These are phyloP conservation scores for Elasticomyces elasticus DNA, from an alignment of 495 filamentous ascomycete genomes.

Conservation along the genomic window DNA sequence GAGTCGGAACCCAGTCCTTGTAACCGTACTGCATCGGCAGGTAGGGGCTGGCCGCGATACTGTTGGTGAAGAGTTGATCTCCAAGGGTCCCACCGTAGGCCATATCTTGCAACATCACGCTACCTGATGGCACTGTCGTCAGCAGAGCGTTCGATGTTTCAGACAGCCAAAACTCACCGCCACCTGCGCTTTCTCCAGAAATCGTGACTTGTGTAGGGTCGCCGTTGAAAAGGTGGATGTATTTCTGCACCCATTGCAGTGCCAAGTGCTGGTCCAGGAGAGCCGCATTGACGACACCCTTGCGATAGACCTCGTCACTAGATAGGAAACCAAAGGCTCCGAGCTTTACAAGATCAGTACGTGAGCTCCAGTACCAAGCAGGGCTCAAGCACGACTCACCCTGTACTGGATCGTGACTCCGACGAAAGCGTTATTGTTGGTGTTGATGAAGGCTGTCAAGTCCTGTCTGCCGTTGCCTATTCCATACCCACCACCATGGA, in stretches of 20 bases:
- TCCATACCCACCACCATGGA: constrained; percentile 30
- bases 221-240: constrained; percentile 63
- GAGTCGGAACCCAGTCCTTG: constrained; percentile 41
- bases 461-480: constrained; percentile 22
- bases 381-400: background rate
- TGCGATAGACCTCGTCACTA: constrained; percentile 35
- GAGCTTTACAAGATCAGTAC: constrained; percentile 2
- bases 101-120: constrained; percentile 43
- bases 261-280: constrained; percentile 58
- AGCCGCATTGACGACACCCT: constrained; percentile 52
- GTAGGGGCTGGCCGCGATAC: constrained; percentile 45
- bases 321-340: constrained; percentile 51
- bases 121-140: no score
- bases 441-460: constrained; percentile 22
- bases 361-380: background rate
- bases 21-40: constrained; percentile 43
- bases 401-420: constrained; percentile 30
- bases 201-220: constrained; percentile 53
- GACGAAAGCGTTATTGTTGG: constrained; percentile 27
- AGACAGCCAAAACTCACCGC: no score
- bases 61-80: constrained; percentile 33
- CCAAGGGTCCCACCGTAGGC: constrained; percentile 41
- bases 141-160: no score
- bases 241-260: constrained; percentile 59
- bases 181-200: constrained; percentile 55